Conservation (phyloP, 2,329 filamentous ascomycete genomes). For the Chaetomium strumarium region DNA sequence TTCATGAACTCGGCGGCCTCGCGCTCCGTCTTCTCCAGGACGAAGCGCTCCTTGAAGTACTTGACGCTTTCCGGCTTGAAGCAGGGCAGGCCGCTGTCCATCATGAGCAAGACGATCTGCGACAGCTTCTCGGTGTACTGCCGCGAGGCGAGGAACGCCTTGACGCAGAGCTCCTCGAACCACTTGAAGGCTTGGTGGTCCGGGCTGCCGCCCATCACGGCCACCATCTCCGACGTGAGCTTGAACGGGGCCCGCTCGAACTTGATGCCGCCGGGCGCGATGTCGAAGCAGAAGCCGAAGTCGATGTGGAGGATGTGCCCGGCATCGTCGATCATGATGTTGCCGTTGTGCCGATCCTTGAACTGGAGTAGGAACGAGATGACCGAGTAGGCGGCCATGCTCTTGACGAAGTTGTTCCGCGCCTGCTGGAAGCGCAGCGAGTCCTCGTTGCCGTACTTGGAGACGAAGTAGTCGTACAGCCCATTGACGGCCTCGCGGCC, state of each 20-base stretch:
- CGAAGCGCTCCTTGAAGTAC: conserved; percentile 89
- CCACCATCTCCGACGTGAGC: conserved; percentile 93
- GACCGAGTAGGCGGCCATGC: conserved; percentile 96
- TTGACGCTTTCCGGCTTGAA: conserved; percentile 95
- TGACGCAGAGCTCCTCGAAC: conserved; percentile 95
- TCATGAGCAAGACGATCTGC: conserved; percentile 89
- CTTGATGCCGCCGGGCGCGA: conserved; percentile 91
- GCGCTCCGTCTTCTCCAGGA: conserved; percentile 81
- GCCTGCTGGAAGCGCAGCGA: conserved; percentile 92
- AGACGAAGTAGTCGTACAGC: conserved; percentile 95
- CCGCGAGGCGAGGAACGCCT: conserved; percentile 83
- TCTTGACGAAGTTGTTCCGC: conserved; percentile 96
- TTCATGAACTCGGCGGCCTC: conserved; percentile 95
- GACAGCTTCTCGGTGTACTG: conserved; percentile 83
- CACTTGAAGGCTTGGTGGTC: conserved; percentile 85
- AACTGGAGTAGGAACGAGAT: conserved; percentile 97
- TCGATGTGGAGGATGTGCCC: conserved; percentile 98
- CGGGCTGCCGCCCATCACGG: conserved; percentile 91
- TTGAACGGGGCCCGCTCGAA: conserved; percentile 99
- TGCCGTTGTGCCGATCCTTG: conserved; percentile 98
- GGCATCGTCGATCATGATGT: conserved; percentile 98
- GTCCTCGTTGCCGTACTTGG: conserved; percentile 95
- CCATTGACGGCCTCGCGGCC: conserved; percentile 97
- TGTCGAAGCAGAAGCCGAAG: conserved; percentile 99
- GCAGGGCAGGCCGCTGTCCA: conserved; percentile 91